phyloP scores from a whole-genome alignment of 768 basidiomycete genomes.

The Serendipita vermifera region DNA sequence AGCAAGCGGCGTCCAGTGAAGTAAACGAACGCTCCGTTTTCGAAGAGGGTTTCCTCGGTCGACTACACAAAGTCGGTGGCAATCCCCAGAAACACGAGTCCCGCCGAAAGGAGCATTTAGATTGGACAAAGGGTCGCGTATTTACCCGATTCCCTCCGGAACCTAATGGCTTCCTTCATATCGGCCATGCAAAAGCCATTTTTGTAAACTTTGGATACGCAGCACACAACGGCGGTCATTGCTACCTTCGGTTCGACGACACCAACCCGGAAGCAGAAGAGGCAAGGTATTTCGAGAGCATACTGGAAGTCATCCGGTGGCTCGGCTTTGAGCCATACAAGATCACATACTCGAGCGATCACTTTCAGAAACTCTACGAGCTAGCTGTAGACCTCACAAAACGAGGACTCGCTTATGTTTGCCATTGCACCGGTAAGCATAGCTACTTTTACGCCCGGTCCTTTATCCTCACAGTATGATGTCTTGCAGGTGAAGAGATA shows the following conservation, averaged over 20 bases:
- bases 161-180: constrained; percentile 91
- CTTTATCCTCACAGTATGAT: neutral
- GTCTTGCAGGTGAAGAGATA: constrained; percentile 71
- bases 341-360: constrained; percentile 97
- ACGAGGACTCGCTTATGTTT: constrained; percentile 87
- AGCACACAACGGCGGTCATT: constrained; percentile 80
- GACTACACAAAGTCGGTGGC: constrained; percentile 84
- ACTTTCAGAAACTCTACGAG: constrained; percentile 77
- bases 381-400: constrained; percentile 81
- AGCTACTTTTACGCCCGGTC: neutral
- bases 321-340: constrained; percentile 96
- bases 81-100: constrained; percentile 75
- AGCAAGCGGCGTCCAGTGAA: constrained; percentile 12
- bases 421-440: constrained; percentile 82
- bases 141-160: constrained; percentile 97
- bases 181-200: constrained; percentile 97
- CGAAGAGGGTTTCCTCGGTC: constrained; percentile 86
- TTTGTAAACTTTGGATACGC: constrained; percentile 99
- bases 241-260: constrained; percentile 93
- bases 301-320: constrained; percentile 91
- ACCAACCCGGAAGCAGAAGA: constrained; percentile 99
- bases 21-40: constrained; percentile 44
- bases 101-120: constrained; percentile 70
- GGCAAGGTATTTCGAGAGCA: constrained; percentile 89
- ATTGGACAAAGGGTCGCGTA: constrained; percentile 66